Conservation (phyloP, 2,329 filamentous ascomycete species). For the Fusarium pseudograminearum region DNA sequence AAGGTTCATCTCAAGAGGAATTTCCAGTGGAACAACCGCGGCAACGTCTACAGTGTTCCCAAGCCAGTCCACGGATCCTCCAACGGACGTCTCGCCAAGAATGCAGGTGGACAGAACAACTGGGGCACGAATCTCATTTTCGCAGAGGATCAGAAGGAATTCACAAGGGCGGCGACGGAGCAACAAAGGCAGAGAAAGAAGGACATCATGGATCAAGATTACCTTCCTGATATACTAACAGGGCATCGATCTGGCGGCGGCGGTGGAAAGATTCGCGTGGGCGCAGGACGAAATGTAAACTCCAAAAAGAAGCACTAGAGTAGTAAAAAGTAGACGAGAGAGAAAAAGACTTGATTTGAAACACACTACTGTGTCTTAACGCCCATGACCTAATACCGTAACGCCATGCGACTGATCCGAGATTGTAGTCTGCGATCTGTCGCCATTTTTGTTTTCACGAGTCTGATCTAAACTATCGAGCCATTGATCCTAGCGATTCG, state of each 20-base stretch:
- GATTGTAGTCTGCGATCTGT: background rate
- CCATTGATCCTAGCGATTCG: background rate
- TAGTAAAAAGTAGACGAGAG: background rate
- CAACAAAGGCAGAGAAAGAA: constrained; percentile 76
- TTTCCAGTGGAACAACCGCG: constrained; percentile 95
- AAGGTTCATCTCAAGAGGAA: constrained; percentile 90
- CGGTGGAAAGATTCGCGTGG: constrained; percentile 79
- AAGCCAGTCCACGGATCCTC: constrained; percentile 86
- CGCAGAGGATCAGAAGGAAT: constrained; percentile 97
- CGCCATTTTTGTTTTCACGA: background rate
- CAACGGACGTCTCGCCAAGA: constrained; percentile 78
- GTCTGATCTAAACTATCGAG: background rate
- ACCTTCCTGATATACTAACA: constrained; percentile 84
- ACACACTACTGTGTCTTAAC: constrained; percentile 30
- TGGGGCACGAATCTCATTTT: constrained; percentile 89
- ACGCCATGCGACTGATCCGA: constrained; percentile 20
- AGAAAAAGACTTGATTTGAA: constrained; percentile 29
- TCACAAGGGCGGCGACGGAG: constrained; percentile 70
- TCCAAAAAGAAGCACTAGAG: constrained; percentile 71
- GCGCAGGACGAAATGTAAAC: constrained; percentile 89
- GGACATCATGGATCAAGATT: constrained; percentile 96
- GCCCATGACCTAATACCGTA: constrained; percentile 37
- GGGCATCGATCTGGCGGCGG: constrained; percentile 76
- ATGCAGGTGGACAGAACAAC: constrained; percentile 82
- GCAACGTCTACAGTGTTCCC: constrained; percentile 91